These are phyloP conservation scores for Acorus calamus DNA, from an alignment of 106 monocot species.

Conservation along the genomic window DNA sequence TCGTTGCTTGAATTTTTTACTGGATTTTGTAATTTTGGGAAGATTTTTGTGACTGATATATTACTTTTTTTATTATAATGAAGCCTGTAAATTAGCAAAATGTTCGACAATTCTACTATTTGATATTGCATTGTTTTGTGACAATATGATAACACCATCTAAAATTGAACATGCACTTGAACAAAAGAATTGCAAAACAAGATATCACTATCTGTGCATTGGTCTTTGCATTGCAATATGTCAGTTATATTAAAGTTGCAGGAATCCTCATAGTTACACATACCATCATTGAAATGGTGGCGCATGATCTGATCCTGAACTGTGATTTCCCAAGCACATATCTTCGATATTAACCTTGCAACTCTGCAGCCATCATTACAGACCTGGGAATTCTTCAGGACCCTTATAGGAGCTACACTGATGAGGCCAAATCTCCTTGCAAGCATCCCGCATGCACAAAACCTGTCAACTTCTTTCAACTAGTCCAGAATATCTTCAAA, in stretches of 20 bases:
- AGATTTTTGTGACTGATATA: too few relatives aligned
- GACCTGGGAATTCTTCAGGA: slow-evolving; percentile 9
- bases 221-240: slow-evolving; percentile 10
- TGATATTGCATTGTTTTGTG: too few relatives aligned
- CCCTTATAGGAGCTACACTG: not conserved
- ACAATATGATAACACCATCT: too few relatives aligned
- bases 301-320: slow-evolving; percentile 18
- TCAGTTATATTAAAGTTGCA: slow-evolving; percentile 12
- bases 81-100: too few relatives aligned
- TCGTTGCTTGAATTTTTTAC: too few relatives aligned
- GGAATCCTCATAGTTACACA: slow-evolving; percentile 14
- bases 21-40: too few relatives aligned
- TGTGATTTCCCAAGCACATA: slow-evolving; percentile 9
- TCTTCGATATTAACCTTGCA: slow-evolving; percentile 18
- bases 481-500: slow-evolving; percentile 11
- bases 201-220: slow-evolving; percentile 1
- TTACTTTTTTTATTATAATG: too few relatives aligned
- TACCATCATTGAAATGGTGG: slow-evolving; percentile 19
- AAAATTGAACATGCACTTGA: too few relatives aligned
- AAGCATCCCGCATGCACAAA: slow-evolving; percentile 16
- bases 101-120: too few relatives aligned
- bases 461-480: slow-evolving; percentile 8
- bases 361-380: slow-evolving; percentile 13
- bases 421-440: slow-evolving; percentile 14
- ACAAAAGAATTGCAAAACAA: too few relatives aligned